A percentile compares a stretch with the other conserved stretches of the same genome.
phyloP scores from a whole-genome alignment of 768 basidiomycete species.

The Pleurotus tuoliensis region DNA sequence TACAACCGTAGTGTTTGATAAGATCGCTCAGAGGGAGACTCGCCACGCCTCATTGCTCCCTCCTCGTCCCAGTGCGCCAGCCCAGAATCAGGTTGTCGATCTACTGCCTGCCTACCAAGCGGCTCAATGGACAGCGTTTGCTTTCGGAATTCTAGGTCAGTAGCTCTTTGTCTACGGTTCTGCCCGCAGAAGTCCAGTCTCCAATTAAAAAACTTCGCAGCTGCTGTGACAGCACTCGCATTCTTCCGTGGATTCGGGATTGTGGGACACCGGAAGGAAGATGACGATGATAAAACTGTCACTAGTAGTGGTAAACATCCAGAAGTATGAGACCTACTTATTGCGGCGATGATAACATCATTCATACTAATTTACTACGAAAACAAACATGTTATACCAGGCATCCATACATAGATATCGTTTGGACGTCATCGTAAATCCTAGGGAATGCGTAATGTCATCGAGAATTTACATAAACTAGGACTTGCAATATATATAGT shows the following conservation, averaged over 20 bases:
- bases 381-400: too few relatives aligned
- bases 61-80: conserved; percentile 12
- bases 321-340: too few relatives aligned
- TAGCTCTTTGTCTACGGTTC: neutral
- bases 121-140: conserved; percentile 7
- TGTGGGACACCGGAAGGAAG: neutral
- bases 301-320: neutral
- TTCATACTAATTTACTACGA: too few relatives aligned
- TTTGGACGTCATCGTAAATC: too few relatives aligned
- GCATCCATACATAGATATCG: too few relatives aligned
- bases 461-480: too few relatives aligned
- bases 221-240: neutral
- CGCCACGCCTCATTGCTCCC: neutral
- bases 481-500: too few relatives aligned
- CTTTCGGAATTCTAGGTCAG: conserved; percentile 29
- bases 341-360: too few relatives aligned
- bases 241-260: neutral
- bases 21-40: neutral
- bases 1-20: neutral
- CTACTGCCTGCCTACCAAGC: conserved; percentile 14
- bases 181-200: neutral
- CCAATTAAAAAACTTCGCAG: conserved; percentile 15
- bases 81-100: conserved; percentile 14
- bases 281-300: neutral
- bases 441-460: too few relatives aligned